These are phyloP conservation scores for Debaryomyces subglobosus DNA, from an alignment of 1,139 yeast species.

Conservation along the genomic window DNA sequence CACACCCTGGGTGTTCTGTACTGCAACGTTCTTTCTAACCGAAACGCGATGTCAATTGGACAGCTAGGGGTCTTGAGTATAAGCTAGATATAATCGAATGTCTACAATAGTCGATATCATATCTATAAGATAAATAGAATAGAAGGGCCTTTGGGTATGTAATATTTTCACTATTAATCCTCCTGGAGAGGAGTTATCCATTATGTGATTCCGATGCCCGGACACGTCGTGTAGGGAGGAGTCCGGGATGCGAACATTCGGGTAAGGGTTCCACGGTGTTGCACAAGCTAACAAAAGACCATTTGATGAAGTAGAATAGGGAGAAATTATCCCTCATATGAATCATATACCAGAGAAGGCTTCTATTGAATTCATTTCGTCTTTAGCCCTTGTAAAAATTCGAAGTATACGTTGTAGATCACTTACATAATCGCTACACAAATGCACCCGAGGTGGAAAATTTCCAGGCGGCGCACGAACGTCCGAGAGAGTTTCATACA, in stretches of 20 bases:
- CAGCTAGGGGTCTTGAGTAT: background rate
- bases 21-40: constrained; percentile 2
- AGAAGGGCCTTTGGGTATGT: background rate
- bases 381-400: background rate
- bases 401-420: background rate
- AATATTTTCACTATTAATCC: background rate
- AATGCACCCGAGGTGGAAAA: constrained; percentile 1
- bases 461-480: constrained; percentile 9
- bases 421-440: constrained; percentile 1
- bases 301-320: background rate
- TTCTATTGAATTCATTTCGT: background rate
- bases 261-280: constrained; percentile 1
- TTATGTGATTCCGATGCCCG: background rate
- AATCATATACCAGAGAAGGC: background rate
- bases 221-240: constrained; percentile 2
- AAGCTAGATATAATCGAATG: background rate
- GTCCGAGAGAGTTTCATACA: constrained; percentile 7
- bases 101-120: background rate
- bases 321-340: background rate
- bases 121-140: background rate
- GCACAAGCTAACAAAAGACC: background rate
- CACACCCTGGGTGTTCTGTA: constrained; percentile 1
- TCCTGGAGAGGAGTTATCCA: background rate
- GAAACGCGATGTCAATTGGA: background rate
- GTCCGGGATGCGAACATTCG: constrained; percentile 1